These are phyloP conservation scores for Sodiomyces alkalinus DNA, from an alignment of 2,329 filamentous ascomycete species.

Conservation along the genomic window DNA sequence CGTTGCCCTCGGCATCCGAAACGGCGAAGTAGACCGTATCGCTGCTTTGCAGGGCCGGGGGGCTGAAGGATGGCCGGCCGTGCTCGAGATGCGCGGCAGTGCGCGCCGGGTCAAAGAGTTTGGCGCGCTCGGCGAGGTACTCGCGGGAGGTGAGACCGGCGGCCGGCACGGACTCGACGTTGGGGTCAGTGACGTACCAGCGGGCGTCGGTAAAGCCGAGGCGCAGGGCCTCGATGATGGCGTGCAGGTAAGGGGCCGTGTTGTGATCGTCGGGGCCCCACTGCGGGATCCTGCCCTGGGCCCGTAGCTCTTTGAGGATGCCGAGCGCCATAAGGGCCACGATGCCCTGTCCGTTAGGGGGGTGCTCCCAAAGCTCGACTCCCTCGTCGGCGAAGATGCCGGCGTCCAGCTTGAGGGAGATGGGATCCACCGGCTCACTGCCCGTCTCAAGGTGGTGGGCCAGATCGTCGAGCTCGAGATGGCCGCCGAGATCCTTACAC, in stretches of 20 bases:
- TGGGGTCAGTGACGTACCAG: conserved; percentile 84
- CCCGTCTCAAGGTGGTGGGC: conserved; percentile 52
- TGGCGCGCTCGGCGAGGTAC: conserved; percentile 59
- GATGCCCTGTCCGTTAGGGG: conserved; percentile 91
- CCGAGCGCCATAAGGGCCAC: conserved; percentile 89
- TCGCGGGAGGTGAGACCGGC: conserved; percentile 51
- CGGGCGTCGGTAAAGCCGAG: conserved; percentile 80
- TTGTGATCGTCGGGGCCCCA: conserved; percentile 68
- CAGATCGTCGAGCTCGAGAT: conserved; percentile 66
- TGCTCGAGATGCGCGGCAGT: conserved; percentile 49
- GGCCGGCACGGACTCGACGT: conserved; percentile 53
- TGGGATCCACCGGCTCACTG: conserved; percentile 69
- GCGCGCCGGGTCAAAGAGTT: conserved; percentile 40
- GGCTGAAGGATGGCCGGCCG: conserved; percentile 38
- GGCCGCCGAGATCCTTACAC: conserved; percentile 59
- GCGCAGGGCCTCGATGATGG: conserved; percentile 72
- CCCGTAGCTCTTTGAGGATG: conserved; percentile 76
- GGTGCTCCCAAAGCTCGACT: conserved; percentile 88
- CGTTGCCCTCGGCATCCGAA: conserved; percentile 71
- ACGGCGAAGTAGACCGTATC: conserved; percentile 93
- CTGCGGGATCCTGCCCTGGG: conserved; percentile 53
- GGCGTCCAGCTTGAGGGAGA: conserved; percentile 61
- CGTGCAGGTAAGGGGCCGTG: conserved; percentile 65
- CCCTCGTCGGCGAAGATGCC: conserved; percentile 22
- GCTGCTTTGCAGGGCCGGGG: conserved; percentile 65